phyloP scores from a whole-genome alignment of 148 eudicot genomes.

The Fallopia convolvulus region DNA sequence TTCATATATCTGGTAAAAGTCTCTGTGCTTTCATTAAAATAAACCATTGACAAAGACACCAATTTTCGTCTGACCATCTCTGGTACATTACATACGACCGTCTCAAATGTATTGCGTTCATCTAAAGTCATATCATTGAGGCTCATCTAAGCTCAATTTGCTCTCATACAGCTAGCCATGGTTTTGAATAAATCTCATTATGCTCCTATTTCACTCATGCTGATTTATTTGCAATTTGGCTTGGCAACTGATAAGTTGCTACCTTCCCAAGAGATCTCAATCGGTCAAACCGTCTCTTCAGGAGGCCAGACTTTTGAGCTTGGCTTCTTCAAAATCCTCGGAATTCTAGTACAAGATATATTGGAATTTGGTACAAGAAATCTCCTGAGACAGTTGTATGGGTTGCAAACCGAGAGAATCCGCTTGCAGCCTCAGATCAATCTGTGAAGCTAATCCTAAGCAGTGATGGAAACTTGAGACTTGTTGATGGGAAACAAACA shows the following conservation, averaged over 20 bases:
- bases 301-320: conserved; percentile 16
- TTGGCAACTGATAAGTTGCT: not conserved
- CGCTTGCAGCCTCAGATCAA: conserved; percentile 12
- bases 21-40: not conserved
- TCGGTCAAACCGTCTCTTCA: conserved; percentile 16
- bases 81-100: not conserved
- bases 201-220: not conserved
- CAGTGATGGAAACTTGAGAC: conserved; percentile 4
- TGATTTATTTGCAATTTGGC: not conserved
- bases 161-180: not conserved
- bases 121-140: no score
- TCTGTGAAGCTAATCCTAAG: not conserved
- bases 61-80: not conserved
- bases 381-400: conserved; percentile 23
- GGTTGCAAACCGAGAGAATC: conserved; percentile 42
- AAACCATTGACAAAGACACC: not conserved
- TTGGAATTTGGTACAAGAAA: conserved; percentile 40
- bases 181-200: not conserved
- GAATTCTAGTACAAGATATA: conserved; percentile 15
- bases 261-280: conserved; percentile 1
- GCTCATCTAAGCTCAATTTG: not conserved
- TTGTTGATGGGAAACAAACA: conserved; percentile 3
- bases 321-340: conserved; percentile 30
- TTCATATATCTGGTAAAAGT: not conserved
- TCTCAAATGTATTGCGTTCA: not conserved